phyloP scores from a whole-genome alignment of 2,329 filamentous ascomycete genomes.

The Raffaelea arxii region DNA sequence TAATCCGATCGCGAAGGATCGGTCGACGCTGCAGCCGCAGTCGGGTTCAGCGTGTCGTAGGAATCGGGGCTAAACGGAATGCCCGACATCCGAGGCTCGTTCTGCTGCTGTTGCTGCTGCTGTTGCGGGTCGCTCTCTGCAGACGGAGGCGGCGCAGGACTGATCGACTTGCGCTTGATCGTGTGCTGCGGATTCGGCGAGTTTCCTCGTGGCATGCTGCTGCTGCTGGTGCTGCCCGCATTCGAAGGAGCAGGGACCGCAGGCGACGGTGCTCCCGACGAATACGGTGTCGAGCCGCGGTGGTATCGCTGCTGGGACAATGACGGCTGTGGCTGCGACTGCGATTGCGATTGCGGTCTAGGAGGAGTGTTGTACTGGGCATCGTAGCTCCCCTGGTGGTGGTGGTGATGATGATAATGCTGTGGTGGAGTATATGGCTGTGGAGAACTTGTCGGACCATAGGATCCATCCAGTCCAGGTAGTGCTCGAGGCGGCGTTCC shows the following conservation, averaged over 20 bases:
- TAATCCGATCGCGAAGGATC: conserved; percentile 27
- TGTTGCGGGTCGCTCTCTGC: conserved; percentile 23
- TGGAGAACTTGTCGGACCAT: conserved; percentile 18
- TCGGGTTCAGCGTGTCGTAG: conserved; percentile 63
- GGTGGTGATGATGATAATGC: conserved; percentile 26
- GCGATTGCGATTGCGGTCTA: neutral
- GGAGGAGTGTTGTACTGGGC: conserved; percentile 9
- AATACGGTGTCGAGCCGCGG: conserved; percentile 31
- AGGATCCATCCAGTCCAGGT: conserved; percentile 22
- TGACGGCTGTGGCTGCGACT: neutral
- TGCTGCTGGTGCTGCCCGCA: too few relatives aligned
- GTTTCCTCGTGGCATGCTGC: conserved; percentile 28
- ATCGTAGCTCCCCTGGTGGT: neutral
- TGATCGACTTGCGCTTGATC: conserved; percentile 63
- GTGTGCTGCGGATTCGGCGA: conserved; percentile 38
- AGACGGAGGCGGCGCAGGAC: conserved; percentile 50
- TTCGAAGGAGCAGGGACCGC: too few relatives aligned
- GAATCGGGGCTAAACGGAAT: conserved; percentile 68
- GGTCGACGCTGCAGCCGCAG: conserved; percentile 25
- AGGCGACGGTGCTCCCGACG: conserved; percentile 22
- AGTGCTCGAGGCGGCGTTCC: conserved; percentile 33
- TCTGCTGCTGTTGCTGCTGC: too few relatives aligned
- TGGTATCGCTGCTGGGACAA: conserved; percentile 16
- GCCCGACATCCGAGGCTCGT: conserved; percentile 41
- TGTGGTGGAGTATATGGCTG: conserved; percentile 25